Evolutionary conservation across 2,329 filamentous ascomycete genomes (phyloP).

Genomic region (Cercospora zeina): DNA sequence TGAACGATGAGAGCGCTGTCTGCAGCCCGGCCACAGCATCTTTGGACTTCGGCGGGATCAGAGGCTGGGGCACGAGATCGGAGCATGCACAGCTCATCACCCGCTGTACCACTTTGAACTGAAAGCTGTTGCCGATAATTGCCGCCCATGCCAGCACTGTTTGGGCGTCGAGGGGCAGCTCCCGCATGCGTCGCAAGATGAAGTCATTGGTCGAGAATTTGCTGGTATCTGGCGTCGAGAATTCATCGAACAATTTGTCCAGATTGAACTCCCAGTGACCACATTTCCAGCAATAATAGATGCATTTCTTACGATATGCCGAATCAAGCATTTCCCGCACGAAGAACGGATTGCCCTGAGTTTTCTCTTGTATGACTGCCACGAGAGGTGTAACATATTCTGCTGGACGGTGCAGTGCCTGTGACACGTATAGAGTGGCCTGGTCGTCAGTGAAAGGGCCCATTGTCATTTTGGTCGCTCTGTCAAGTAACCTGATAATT

Average conservation of each 20-base stretch:
- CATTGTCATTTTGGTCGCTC: conserved; percentile 67
- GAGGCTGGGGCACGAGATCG: conserved; percentile 49
- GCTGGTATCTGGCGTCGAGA: conserved; percentile 74
- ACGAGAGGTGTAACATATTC: conserved; percentile 71
- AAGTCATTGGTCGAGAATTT: conserved; percentile 81
- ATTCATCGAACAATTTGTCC: conserved; percentile 81
- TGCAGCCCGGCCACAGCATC: conserved; percentile 79
- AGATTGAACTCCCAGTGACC: conserved; percentile 82
- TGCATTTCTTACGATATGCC: conserved; percentile 81
- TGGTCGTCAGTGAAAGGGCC: conserved; percentile 74
- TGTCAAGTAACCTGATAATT: conserved; percentile 45
- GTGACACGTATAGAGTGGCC: conserved; percentile 77
- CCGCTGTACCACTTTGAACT: conserved; percentile 75
- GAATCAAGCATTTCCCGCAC: conserved; percentile 87
- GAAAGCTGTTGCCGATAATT: conserved; percentile 77
- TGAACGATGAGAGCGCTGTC: conserved; percentile 73
- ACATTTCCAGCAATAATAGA: conserved; percentile 86
- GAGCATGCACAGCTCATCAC: conserved; percentile 75
- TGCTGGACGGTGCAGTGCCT: conserved; percentile 68
- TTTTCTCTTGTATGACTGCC: conserved; percentile 85
- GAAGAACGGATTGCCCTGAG: conserved; percentile 87
- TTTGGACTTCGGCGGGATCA: conserved; percentile 60
- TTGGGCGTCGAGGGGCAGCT: conserved; percentile 71
- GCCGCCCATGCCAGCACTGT: conserved; percentile 84
- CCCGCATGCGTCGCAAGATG: conserved; percentile 72